Conservation (phyloP, 129 eudicot genomes). For the Tagetes erecta region DNA sequence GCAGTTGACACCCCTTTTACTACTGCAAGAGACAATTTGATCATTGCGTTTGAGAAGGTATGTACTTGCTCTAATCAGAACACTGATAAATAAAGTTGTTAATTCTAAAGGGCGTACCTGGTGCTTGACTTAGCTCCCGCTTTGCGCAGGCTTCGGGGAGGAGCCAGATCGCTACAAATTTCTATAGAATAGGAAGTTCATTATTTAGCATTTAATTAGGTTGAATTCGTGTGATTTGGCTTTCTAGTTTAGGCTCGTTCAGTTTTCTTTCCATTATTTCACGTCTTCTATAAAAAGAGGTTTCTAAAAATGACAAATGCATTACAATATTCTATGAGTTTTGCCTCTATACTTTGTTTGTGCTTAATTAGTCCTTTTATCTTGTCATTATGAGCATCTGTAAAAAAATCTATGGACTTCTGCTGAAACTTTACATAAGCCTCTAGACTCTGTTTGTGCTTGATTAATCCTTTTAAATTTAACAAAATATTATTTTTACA, state of each 20-base stretch:
- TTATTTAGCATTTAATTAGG: background rate
- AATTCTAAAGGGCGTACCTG: background rate
- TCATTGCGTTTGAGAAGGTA: constrained; percentile 99
- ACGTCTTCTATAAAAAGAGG: background rate
- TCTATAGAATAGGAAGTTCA: background rate
- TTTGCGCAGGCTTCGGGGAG: too few species aligned
- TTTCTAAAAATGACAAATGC: background rate
- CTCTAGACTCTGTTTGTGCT: background rate
- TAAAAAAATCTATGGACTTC: background rate
- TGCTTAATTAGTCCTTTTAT: background rate
- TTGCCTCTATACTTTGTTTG: background rate
- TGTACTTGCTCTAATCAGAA: constrained; percentile 7
- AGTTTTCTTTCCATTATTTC: background rate
- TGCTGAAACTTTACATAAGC: background rate
- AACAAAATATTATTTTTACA: background rate
- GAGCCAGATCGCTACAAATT: too few species aligned
- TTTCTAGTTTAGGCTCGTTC: background rate
- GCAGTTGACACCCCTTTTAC: constrained; percentile 83
- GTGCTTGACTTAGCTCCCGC: too few species aligned
- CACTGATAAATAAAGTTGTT: background rate
- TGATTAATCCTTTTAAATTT: background rate
- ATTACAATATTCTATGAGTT: background rate
- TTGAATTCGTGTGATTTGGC: background rate
- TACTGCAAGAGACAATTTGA: constrained; percentile 92
- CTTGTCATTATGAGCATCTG: background rate